A percentile compares a stretch with the other conserved stretches of the same genome.
These are phyloP conservation scores for Ceratobasidium theobromae DNA, from an alignment of 1,284 basidiomycete genomes.

Conservation along the genomic window DNA sequence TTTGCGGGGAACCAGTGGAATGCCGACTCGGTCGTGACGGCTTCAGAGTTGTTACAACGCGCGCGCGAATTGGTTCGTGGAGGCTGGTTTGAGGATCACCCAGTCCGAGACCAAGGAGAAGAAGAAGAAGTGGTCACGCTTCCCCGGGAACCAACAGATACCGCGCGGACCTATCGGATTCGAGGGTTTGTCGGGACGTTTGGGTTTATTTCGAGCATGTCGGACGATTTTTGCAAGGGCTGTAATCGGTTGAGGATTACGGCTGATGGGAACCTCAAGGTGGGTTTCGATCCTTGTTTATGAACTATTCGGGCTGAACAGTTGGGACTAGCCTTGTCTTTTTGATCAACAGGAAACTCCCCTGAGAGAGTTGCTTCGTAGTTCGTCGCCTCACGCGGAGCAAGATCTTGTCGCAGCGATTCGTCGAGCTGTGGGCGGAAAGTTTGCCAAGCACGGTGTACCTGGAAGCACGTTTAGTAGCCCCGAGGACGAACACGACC, in stretches of 20 bases:
- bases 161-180: constrained; percentile 75
- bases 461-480: constrained; percentile 18
- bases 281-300: constrained; percentile 39
- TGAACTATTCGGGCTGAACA: neutral
- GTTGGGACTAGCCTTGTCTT: constrained; percentile 66
- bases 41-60: constrained; percentile 7
- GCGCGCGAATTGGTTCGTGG: neutral
- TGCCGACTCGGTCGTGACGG: constrained; percentile 7
- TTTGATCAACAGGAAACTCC: constrained; percentile 86
- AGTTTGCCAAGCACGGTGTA: constrained; percentile 76
- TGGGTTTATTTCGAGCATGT: constrained; percentile 91
- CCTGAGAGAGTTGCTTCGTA: constrained; percentile 71
- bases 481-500: constrained; percentile 10
- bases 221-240: constrained; percentile 84
- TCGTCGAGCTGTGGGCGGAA: constrained; percentile 65
- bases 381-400: constrained; percentile 49
- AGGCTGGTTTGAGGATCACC: constrained; percentile 17
- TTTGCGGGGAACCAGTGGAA: constrained; percentile 65
- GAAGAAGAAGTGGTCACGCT: constrained; percentile 67
- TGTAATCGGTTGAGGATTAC: constrained; percentile 84
- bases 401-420: constrained; percentile 64
- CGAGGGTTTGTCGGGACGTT: constrained; percentile 72
- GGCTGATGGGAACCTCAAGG: constrained; percentile 89
- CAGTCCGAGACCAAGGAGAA: neutral
- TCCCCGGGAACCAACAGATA: constrained; percentile 64